Evolutionary conservation across 495 filamentous ascomycete genomes (phyloP), one percentile per base, ranked within the genome.

Genomic region (Lichina pygmaea): DNA sequence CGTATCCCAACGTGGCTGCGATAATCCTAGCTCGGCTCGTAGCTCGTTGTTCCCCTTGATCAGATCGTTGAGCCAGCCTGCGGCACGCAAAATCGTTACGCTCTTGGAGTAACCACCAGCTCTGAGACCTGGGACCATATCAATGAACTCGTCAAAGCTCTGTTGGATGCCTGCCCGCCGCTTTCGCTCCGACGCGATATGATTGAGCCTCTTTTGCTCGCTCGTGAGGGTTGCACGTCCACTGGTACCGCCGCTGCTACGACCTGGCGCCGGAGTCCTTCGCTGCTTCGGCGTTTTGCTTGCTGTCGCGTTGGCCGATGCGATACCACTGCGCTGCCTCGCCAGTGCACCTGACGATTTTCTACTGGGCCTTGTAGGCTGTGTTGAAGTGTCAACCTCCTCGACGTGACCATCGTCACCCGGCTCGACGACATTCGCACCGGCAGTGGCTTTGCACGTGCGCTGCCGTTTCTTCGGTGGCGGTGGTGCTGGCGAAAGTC

Each of bases 181-280:
- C 56, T 85, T 86, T 58, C 89, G 78, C 57, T 94, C 85, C 34
- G 83, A 91, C 44, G 71, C 66, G 52, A 92, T 91, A 56, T 93
- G 85, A 49, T 93, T 91, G 49, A 73, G 73, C 38, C 82, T 65
- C 60, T 89, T 92, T 56, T 93, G 77, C 46, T 78, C 76, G 48
- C 85, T 80, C 0, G 76, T 76, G 31, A 93, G 66, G 51, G 86
- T 86, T 56, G 84, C 77, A 17, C 83, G 70, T 0, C 66, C 36
- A 15, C 13, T 39, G 36, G 36, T 6, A 5, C 36, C 36, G 36
- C 36, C 36, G 36, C 36, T 62, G 58, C 44, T 54, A 24, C 67
- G 64, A 24, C 61, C 57, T 0, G 56, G 51, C 7, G 62, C 59
- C n/a, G 62, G 42, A 6, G 58, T 16, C 45, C 33, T 49, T 16